Evolutionary conservation across 1,139 yeast genomes (phyloP).

Genomic region (Pichia sp.): DNA sequence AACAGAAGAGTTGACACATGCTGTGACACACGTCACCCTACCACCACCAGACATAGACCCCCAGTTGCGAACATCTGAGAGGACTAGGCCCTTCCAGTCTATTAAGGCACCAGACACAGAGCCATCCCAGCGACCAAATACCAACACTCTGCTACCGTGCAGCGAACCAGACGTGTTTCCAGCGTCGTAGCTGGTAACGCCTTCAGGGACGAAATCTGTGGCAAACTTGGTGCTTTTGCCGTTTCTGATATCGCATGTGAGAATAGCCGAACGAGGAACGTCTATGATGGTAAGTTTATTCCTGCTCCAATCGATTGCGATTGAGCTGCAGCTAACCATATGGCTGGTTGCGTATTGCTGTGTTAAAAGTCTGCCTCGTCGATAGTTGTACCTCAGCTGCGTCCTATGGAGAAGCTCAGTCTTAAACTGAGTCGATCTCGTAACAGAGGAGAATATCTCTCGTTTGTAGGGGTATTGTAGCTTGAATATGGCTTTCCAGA

Average conservation of each 20-base stretch:
- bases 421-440: constrained; percentile 51
- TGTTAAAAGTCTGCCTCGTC: constrained; percentile 42
- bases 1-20: constrained; percentile 12
- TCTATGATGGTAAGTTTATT: constrained; percentile 18
- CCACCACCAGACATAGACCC: constrained; percentile 31
- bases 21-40: constrained; percentile 37
- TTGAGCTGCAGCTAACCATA: constrained; percentile 3
- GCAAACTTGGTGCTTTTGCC: constrained; percentile 14
- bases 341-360: constrained; percentile 13
- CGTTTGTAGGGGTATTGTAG: constrained; percentile 39
- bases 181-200: constrained; percentile 29
- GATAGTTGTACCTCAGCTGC: constrained; percentile 39
- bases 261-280: constrained; percentile 15
- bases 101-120: constrained; percentile 38
- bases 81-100: constrained; percentile 33
- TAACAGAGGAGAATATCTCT: constrained; percentile 50
- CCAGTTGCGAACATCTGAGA: constrained; percentile 37
- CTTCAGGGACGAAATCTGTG: constrained; percentile 27
- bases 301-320: constrained; percentile 17
- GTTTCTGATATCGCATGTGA: constrained; percentile 16
- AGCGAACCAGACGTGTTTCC: constrained; percentile 18
- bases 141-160: constrained; percentile 30
- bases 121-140: constrained; percentile 46
- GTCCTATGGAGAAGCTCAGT: constrained; percentile 50
- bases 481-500: constrained; percentile 59